phyloP scores from a whole-genome alignment of 345 rosid genomes.

The Bruguiera parviflora region DNA sequence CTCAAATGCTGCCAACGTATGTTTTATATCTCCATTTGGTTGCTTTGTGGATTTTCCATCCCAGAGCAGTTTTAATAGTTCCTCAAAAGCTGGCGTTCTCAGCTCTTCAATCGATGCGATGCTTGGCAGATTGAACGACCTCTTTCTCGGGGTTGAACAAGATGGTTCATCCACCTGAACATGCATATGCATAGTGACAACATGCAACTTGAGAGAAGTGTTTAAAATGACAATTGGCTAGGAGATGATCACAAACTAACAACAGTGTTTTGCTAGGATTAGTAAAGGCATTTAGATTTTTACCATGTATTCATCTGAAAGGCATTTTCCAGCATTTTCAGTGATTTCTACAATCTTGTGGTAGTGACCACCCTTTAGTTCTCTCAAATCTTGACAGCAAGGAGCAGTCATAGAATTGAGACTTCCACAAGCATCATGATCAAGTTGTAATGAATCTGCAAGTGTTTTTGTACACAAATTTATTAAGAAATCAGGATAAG shows the following conservation, averaged over 20 bases:
- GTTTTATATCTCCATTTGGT: slow-evolving; percentile 72
- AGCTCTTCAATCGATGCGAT: slow-evolving; percentile 78
- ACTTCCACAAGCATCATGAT: slow-evolving; percentile 76
- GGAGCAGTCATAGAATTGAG: slow-evolving; percentile 81
- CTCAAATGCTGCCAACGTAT: slow-evolving; percentile 46
- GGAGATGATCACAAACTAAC: no score
- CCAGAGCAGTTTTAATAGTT: slow-evolving; percentile 66
- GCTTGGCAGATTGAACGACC: slow-evolving; percentile 72
- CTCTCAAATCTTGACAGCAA: slow-evolving; percentile 73
- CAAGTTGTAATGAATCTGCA: slow-evolving; percentile 88
- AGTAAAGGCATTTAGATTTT: no score
- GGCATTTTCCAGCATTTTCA: slow-evolving; percentile 87
- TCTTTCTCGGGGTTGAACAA: slow-evolving; percentile 85
- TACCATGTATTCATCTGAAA: slow-evolving; percentile 76
- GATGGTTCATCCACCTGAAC: slow-evolving; percentile 92
- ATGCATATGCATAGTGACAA: no score
- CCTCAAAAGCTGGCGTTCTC: slow-evolving; percentile 84
- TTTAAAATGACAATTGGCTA: no score
- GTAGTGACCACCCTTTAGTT: slow-evolving; percentile 81
- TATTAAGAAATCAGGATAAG: not conserved
- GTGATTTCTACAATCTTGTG: slow-evolving; percentile 79
- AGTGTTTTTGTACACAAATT: slow-evolving; percentile 11
- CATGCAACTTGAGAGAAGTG: no score
- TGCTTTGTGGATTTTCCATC: slow-evolving; percentile 59
- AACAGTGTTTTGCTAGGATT: no score